Evolutionary conservation across 164 flowering plant species (phyloP), one percentile per base, ranked within the genome.

Genomic region (Vitis rupestris): DNA sequence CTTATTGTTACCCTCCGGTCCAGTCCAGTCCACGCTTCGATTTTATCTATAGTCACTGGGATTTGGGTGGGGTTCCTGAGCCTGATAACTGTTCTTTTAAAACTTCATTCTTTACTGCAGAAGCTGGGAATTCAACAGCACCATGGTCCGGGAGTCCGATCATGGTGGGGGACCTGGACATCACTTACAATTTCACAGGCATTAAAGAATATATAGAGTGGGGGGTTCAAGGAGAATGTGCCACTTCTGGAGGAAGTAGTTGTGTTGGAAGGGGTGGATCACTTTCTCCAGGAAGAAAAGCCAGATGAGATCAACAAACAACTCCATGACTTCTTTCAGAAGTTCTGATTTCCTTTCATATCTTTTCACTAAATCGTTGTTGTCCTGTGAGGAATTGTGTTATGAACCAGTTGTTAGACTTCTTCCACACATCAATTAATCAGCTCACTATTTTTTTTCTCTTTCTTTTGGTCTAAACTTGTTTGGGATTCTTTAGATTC

Each of bases 231-330:
- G 72, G 81, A 59, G 57, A 73, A 76, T 69, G 96, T 87, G 64
- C 96, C 91, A 3, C 53, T 78, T 50, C 61, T 88, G 66, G 58
- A 90, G 70, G 92, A 88, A 30, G 82, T 83, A 0, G 88, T 90
- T 16, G 74, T 90, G n/a, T 58, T 88, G 75, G 79, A 84, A 78
- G 92, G 87, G n/a, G 90, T 75, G 2, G 96, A 57, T 15, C 96
- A 88, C 65, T 90, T 87, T 73, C 60, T 81, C 67, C 70, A 87
- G 15, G 66, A 87, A 55, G 94, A 86, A 62, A 86, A 68, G 67
- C 72, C 90, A 1, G 80, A 79, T 10, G 90, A 89, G 67, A 79
- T 87, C 48, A 84, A 53, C 70, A 60, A 70, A 4, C 89, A 86
- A 74, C 84, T 89, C 7, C 65, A 55, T 15, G 78, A 81, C 51